Percentiles rank a stretch among this genome's conserved stretches.
These are phyloP conservation scores for Citrus maxima DNA, from an alignment of 345 rosid species.

Conservation along the genomic window DNA sequence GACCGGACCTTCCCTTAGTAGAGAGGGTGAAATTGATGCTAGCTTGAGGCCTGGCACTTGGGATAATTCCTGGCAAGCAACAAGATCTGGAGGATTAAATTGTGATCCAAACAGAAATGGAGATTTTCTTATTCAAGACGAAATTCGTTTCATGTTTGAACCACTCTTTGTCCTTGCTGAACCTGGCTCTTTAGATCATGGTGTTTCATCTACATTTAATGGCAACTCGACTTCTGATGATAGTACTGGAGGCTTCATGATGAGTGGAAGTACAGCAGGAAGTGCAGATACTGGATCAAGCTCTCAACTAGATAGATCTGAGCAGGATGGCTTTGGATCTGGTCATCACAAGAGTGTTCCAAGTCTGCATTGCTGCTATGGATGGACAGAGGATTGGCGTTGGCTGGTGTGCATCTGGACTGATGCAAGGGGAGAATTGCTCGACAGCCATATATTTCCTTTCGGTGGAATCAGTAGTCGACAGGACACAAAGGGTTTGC, in stretches of 20 bases:
- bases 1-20: conserved; percentile 65
- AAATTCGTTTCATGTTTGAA: conserved; percentile 76
- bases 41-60: conserved; percentile 70
- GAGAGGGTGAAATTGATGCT: conserved; percentile 92
- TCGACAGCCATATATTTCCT: conserved; percentile 94
- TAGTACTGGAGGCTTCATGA: conserved; percentile 57
- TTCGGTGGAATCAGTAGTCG: conserved; percentile 99
- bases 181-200: conserved; percentile 89
- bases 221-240: conserved; percentile 61
- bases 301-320: conserved; percentile 70
- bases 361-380: conserved; percentile 95
- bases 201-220: conserved; percentile 55
- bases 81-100: conserved; percentile 77
- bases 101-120: conserved; percentile 80
- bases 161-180: conserved; percentile 96
- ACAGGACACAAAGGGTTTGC: conserved; percentile 98
- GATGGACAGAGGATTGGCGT: conserved; percentile 99
- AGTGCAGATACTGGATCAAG: conserved; percentile 58
- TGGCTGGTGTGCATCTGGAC: conserved; percentile 99
- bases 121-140: conserved; percentile 59
- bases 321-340: conserved; percentile 48
- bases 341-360: conserved; percentile 62
- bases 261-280: conserved; percentile 50
- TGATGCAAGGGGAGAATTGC: conserved; percentile 98
- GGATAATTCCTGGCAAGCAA: conserved; percentile 89